These are phyloP conservation scores for Kondoa subrosea DNA, from an alignment of 768 basidiomycete genomes.

Conservation along the genomic window DNA sequence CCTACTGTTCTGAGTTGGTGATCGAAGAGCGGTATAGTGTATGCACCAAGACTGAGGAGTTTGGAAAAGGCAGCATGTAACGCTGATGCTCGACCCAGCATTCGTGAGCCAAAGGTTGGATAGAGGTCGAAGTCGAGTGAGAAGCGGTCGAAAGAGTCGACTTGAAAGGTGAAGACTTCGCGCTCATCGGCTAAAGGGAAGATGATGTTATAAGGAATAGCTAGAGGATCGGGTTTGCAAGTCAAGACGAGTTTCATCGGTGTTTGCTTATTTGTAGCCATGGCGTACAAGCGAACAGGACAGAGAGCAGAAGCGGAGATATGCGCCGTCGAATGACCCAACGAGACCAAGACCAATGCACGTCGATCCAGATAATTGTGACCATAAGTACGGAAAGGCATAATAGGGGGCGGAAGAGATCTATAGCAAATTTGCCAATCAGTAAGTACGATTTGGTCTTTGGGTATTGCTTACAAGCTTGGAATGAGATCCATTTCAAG, in stretches of 20 bases:
- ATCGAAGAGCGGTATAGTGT: conserved; percentile 62
- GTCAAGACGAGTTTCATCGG: conserved; percentile 93
- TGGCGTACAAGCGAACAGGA: conserved; percentile 24
- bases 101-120: conserved; percentile 92
- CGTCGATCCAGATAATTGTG: conserved; percentile 84
- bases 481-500: conserved; percentile 66
- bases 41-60: conserved; percentile 32
- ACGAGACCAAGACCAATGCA: conserved; percentile 65
- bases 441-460: background rate
- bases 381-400: conserved; percentile 92
- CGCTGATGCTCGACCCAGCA: conserved; percentile 80
- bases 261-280: conserved; percentile 30
- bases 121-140: conserved; percentile 84
- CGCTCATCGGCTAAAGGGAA: conserved; percentile 60
- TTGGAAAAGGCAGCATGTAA: conserved; percentile 54
- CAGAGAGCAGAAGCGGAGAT: conserved; percentile 36
- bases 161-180: conserved; percentile 68
- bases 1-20: conserved; percentile 84
- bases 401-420: conserved; percentile 92
- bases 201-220: conserved; percentile 77
- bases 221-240: conserved; percentile 56
- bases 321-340: conserved; percentile 42
- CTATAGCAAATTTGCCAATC: background rate
- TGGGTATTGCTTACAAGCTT: conserved; percentile 39
- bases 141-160: conserved; percentile 52